Base-by-base conservation (phyloP, 345 rosid genomes). In the Fremontodendron californicum region DNA sequence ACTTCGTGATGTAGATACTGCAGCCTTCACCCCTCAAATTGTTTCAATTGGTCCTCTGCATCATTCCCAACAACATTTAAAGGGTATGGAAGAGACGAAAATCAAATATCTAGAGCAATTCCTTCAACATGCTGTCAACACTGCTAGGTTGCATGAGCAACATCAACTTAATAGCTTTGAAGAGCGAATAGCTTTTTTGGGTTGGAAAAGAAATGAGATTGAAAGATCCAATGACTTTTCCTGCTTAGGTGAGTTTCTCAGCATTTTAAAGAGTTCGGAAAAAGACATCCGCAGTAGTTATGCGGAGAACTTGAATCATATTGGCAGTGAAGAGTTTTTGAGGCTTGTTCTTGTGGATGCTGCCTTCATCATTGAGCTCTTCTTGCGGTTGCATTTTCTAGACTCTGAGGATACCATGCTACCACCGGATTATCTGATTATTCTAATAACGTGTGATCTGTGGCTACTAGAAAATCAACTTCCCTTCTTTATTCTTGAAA, bases 381-480 rank as follows among this genome's bases (percentile, higher is more conserved):
- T n/a, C n/a, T n/a, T n/a, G n/a, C n/a, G n/a, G n/a, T n/a, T n/a
- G n/a, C n/a, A n/a, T n/a, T n/a, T n/a, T n/a, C n/a, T n/a, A n/a
- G n/a, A n/a, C n/a, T n/a, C n/a, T n/a, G n/a, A n/a, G 35, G 35
- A 33, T 33, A 33, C 35, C 35, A 33, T 33, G 35, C 35, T 33
- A 33, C 35, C 35, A 33, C 35, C 35, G 35, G 35, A 1, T 33
- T 33, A 33, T 33, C 1, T 16, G 2, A 4, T 18, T 0, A 1
- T 49, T 6, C 1, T 18, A 0, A 19, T 51, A 51, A 51, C 23
- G 25, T 4, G 0, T 5, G 57, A 49, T 49, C 54, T 49, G 18
- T 16, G n/a, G 54, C 54, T 79, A 39, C 78, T 79, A 5, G 82
- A 79, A 58, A 79, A 74, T 57, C 84, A 81, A 6, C 78, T 78